phyloP scores from a whole-genome alignment of 352 stramenopile species.

The Phytopythium aichiense region DNA sequence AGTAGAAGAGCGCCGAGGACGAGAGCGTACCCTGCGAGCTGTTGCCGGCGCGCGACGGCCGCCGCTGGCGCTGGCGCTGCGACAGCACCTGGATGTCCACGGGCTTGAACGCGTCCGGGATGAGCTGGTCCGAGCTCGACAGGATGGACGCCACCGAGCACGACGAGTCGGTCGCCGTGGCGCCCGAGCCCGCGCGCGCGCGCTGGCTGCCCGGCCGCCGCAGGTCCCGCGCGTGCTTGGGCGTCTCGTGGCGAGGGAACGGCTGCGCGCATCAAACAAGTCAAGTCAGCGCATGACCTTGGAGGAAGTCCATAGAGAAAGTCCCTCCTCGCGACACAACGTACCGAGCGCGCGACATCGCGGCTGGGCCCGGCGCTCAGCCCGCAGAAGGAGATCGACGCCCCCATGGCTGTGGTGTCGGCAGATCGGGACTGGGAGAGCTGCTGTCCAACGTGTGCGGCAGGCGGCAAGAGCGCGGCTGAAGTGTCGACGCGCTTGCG shows the following conservation, averaged over 20 bases:
- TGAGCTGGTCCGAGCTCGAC: constrained; percentile 53
- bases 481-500: no score
- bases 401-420: constrained; percentile 20
- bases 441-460: neutral
- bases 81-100: constrained; percentile 67
- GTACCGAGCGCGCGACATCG: constrained; percentile 19
- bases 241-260: constrained; percentile 17
- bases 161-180: constrained; percentile 31
- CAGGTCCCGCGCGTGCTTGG: constrained; percentile 18
- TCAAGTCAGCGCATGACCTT: no score
- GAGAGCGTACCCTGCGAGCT: constrained; percentile 7
- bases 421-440: neutral
- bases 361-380: constrained; percentile 15
- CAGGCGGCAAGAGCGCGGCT: neutral
- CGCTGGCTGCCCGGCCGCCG: constrained; percentile 13
- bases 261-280: neutral
- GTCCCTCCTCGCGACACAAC: neutral
- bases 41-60: constrained; percentile 3
- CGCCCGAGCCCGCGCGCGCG: constrained; percentile 32
- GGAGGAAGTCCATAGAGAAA: no score
- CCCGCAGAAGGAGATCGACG: constrained; percentile 34
- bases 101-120: constrained; percentile 51
- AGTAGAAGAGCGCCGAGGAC: constrained; percentile 5
- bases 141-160: constrained; percentile 51
- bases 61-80: constrained; percentile 33